phyloP scores from a whole-genome alignment of 768 basidiomycete species.

The Megacollybia marginata region DNA sequence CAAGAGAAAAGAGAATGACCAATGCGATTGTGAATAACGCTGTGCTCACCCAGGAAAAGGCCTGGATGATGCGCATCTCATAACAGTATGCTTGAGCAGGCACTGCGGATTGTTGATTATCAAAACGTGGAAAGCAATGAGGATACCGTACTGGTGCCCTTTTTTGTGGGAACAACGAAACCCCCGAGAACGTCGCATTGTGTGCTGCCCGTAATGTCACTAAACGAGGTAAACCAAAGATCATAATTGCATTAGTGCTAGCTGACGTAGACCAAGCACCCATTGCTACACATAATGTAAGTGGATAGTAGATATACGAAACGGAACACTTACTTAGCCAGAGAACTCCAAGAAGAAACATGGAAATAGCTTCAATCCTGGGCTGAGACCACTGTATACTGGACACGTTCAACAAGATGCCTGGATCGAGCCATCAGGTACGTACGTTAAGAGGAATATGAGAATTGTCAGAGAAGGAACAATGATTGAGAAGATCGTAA shows the following conservation, averaged over 20 bases:
- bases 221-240: slow-evolving; percentile 2
- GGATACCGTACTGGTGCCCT: slow-evolving; percentile 41
- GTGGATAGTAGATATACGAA: slow-evolving; percentile 2
- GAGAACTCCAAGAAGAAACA: slow-evolving; percentile 50
- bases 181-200: slow-evolving; percentile 51
- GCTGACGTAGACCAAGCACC: slow-evolving; percentile 68
- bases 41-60: slow-evolving; percentile 74
- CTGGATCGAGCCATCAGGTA: slow-evolving; percentile 1
- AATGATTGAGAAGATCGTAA: slow-evolving; percentile 61
- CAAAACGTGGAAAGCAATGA: not conserved
- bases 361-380: slow-evolving; percentile 44
- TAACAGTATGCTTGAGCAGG: slow-evolving; percentile 55
- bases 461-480: slow-evolving; percentile 63
- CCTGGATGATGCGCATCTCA: slow-evolving; percentile 74
- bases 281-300: slow-evolving; percentile 40
- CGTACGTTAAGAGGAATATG: slow-evolving; percentile 51
- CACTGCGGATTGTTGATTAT: slow-evolving; percentile 31
- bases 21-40: slow-evolving; percentile 42
- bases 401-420: slow-evolving; percentile 6
- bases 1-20: slow-evolving; percentile 48
- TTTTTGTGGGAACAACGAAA: slow-evolving; percentile 39
- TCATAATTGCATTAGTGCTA: not conserved
- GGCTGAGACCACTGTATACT: slow-evolving; percentile 72
- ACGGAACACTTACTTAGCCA: slow-evolving; percentile 55
- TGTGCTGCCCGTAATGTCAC: slow-evolving; percentile 60